These are phyloP conservation scores for Lablab purpureus DNA, from an alignment of 306 rosid genomes.

Conservation along the genomic window DNA sequence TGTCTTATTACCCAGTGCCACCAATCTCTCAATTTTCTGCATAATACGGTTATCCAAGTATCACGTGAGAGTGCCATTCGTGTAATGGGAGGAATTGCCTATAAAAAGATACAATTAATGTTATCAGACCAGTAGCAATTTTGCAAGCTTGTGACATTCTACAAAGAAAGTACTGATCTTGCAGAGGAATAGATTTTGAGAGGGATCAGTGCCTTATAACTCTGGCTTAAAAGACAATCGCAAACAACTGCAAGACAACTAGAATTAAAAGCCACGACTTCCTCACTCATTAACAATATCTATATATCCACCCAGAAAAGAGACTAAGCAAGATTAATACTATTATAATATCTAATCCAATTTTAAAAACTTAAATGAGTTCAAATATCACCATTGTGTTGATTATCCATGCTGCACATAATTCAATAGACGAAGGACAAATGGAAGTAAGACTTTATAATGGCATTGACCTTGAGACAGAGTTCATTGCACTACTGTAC, in stretches of 20 bases:
- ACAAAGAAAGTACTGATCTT: conserved; percentile 7
- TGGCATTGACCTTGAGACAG: conserved; percentile 21
- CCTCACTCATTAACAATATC: conserved; percentile 24
- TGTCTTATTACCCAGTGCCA: conserved; percentile 87
- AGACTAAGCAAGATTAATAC: conserved; percentile 17
- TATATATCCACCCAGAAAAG: not conserved
- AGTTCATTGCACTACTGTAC: conserved; percentile 3
- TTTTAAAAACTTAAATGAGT: conserved; percentile 15
- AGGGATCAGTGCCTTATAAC: conserved; percentile 33
- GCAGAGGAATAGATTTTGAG: conserved; percentile 17
- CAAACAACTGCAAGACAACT: conserved; percentile 22
- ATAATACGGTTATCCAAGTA: conserved; percentile 91
- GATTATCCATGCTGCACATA: not conserved
- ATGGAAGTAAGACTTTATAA: conserved; percentile 7
- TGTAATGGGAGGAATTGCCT: conserved; percentile 96
- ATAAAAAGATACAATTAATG: conserved; percentile 42
- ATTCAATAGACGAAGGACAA: conserved; percentile 20
- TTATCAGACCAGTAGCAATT: conserved; percentile 41
- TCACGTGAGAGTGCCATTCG: conserved; percentile 95
- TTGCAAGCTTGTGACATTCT: conserved; percentile 35
- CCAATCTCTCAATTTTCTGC: conserved; percentile 98
- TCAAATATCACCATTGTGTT: conserved; percentile 17
- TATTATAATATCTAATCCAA: conserved; percentile 22
- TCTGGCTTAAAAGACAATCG: conserved; percentile 23
- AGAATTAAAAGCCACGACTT: conserved; percentile 32